Evolutionary conservation across 2,329 filamentous ascomycete genomes (phyloP).

Genomic region (Pseudogymnoascus sp.): DNA sequence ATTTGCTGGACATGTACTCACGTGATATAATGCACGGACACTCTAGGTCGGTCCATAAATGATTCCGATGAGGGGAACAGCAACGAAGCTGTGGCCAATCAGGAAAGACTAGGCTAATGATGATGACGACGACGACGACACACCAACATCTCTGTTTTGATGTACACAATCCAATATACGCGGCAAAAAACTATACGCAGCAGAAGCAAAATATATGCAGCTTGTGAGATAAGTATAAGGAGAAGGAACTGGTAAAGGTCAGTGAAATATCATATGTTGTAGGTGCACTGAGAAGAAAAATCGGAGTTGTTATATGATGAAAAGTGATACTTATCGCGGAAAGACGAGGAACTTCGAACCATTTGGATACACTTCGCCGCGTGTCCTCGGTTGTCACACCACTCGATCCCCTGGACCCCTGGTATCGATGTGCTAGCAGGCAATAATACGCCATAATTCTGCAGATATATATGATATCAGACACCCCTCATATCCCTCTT

Average conservation of each 20-base stretch:
- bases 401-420: not conserved
- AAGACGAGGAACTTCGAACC: not conserved
- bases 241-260: not conserved
- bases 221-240: not conserved
- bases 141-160: not conserved
- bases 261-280: not conserved
- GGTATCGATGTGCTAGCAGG: not conserved
- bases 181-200: not conserved
- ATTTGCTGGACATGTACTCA: not conserved
- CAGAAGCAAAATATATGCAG: not conserved
- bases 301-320: not conserved
- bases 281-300: not conserved
- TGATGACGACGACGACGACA: not conserved
- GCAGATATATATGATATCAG: constrained; percentile 1
- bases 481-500: not conserved
- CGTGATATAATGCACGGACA: not conserved
- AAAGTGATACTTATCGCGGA: not conserved
- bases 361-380: not conserved
- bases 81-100: not conserved
- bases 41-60: not conserved
- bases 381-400: not conserved
- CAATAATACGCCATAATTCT: not conserved
- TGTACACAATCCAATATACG: not conserved
- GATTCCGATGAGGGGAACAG: not conserved
- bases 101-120: not conserved